Conservation (phyloP, 768 basidiomycete genomes). For the Lactarius sp. region DNA sequence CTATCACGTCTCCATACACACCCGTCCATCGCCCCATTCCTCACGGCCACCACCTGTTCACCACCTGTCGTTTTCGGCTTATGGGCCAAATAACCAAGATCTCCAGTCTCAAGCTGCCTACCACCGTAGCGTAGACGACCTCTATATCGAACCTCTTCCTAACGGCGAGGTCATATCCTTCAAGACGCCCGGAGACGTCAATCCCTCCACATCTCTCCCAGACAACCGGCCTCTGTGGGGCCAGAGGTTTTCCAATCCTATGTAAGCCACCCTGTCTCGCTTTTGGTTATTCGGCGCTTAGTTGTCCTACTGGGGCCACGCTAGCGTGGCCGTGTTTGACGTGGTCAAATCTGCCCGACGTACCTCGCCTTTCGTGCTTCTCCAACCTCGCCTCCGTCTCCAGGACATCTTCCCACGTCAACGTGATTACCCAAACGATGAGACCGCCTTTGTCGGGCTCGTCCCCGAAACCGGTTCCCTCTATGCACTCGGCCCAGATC, state of each 20-base stretch:
- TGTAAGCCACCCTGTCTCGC: constrained; percentile 43
- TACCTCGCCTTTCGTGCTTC: constrained; percentile 69
- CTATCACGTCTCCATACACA: constrained; percentile 83
- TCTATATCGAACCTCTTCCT: constrained; percentile 76
- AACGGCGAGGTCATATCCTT: constrained; percentile 78
- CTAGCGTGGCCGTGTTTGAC: constrained; percentile 80
- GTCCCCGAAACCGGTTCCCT: constrained; percentile 68
- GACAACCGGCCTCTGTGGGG: constrained; percentile 53
- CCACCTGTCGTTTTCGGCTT: constrained; percentile 84
- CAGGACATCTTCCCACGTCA: constrained; percentile 57
- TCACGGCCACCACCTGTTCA: constrained; percentile 51
- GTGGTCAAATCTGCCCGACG: constrained; percentile 48
- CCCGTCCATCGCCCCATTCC: constrained; percentile 41
- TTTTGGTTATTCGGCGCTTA: not conserved
- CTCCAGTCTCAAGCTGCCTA: constrained; percentile 67
- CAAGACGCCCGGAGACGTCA: constrained; percentile 38
- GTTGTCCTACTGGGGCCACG: not conserved
- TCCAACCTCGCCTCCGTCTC: constrained; percentile 78
- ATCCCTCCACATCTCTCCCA: constrained; percentile 30
- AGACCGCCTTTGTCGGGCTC: constrained; percentile 78
- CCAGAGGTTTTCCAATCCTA: constrained; percentile 53
- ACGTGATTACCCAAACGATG: constrained; percentile 47
- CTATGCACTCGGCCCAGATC: constrained; percentile 79
- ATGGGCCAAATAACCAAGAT: constrained; percentile 90
- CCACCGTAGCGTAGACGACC: constrained; percentile 67